These are phyloP conservation scores for Zanthoxylum bungeanum DNA, from an alignment of 345 rosid genomes.

Conservation along the genomic window DNA sequence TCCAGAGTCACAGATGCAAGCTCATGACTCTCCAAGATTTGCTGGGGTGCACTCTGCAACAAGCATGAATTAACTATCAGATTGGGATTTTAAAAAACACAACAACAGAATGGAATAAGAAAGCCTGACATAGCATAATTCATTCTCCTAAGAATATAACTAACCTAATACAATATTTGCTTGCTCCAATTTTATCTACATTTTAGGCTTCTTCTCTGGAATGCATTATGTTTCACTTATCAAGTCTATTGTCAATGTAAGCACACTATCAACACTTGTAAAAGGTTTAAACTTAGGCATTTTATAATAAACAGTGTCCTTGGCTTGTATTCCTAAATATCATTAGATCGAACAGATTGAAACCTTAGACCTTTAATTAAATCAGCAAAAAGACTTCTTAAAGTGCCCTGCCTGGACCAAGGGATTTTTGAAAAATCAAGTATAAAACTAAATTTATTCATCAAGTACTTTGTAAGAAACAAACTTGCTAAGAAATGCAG, in stretches of 20 bases:
- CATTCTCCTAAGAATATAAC: background rate
- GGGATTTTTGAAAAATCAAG: background rate
- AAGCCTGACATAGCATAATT: background rate
- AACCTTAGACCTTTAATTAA: background rate
- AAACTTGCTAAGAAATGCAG: too few relatives aligned
- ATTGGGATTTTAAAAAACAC: background rate
- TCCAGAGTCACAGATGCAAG: slow-evolving; percentile 79
- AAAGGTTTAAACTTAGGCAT: background rate
- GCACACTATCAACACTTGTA: background rate
- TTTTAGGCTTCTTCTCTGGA: background rate
- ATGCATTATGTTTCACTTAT: background rate
- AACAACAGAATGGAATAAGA: background rate
- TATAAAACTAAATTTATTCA: background rate
- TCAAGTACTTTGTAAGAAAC: too few relatives aligned
- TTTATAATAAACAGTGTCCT: background rate
- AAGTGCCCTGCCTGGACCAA: background rate
- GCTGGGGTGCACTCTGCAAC: slow-evolving; percentile 82
- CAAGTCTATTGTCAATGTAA: background rate
- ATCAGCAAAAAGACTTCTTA: background rate
- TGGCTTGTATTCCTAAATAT: background rate
- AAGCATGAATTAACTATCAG: background rate
- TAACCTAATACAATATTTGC: background rate
- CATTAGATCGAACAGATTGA: background rate
- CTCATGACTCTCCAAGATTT: slow-evolving; percentile 79
- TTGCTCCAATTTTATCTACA: background rate